Conservation (phyloP, 2,329 filamentous ascomycete genomes). For the Huntiella moniliformis region DNA sequence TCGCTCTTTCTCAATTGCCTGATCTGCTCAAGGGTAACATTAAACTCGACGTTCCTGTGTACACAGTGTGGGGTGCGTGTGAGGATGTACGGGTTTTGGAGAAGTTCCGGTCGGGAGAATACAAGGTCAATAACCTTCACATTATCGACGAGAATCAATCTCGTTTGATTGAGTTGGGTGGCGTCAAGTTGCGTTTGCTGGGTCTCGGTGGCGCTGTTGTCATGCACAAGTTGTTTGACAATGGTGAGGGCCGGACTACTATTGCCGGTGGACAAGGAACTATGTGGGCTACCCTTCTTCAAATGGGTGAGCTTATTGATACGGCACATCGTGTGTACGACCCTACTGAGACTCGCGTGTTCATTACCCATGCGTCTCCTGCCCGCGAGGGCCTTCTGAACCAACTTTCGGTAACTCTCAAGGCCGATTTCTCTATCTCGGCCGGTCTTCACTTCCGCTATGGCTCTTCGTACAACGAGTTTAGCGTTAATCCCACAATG, state of each 20-base stretch:
- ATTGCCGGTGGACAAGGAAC: slow-evolving; percentile 96
- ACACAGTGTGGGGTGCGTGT: slow-evolving; percentile 97
- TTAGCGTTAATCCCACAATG: slow-evolving; percentile 92
- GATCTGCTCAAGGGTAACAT: slow-evolving; percentile 74
- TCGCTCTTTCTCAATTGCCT: slow-evolving; percentile 82
- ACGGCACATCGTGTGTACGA: slow-evolving; percentile 97
- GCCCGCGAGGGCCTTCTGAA: slow-evolving; percentile 93
- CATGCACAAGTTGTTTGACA: slow-evolving; percentile 99
- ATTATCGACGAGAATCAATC: slow-evolving; percentile 98
- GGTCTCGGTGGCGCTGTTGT: slow-evolving; percentile 91
- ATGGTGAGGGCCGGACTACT: slow-evolving; percentile 90
- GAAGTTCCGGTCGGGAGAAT: slow-evolving; percentile 92
- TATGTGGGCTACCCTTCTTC: slow-evolving; percentile 96
- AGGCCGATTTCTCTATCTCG: slow-evolving; percentile 95
- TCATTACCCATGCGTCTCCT: slow-evolving; percentile 91
- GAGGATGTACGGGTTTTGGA: slow-evolving; percentile 95
- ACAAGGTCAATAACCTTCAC: slow-evolving; percentile 92
- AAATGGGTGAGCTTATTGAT: slow-evolving; percentile 96
- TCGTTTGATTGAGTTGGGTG: slow-evolving; percentile 81
- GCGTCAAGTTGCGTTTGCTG: slow-evolving; percentile 84
- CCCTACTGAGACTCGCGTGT: slow-evolving; percentile 88
- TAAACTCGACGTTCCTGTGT: slow-evolving; percentile 88
- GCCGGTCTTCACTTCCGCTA: slow-evolving; percentile 96
- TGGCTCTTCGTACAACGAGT: slow-evolving; percentile 98
- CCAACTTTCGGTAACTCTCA: slow-evolving; percentile 89